Conservation (phyloP, 768 basidiomycete species). For the Chiua virens region DNA sequence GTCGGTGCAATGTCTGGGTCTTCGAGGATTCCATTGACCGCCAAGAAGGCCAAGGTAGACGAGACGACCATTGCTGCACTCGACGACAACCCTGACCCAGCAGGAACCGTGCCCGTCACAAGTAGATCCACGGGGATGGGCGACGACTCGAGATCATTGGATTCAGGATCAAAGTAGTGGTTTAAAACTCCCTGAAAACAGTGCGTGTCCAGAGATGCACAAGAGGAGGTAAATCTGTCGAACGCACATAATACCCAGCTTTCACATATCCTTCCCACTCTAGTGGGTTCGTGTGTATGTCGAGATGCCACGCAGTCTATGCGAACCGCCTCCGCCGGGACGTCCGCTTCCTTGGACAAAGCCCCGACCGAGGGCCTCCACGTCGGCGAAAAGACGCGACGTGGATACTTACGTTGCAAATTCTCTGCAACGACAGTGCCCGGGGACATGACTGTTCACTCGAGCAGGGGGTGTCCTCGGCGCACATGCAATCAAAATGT, state of each 20-base stretch:
- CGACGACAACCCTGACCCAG: slow-evolving; percentile 84
- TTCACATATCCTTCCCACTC: slow-evolving; percentile 90
- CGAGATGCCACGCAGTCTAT: slow-evolving; percentile 67
- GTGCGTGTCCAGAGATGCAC: not conserved
- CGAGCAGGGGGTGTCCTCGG: slow-evolving; percentile 31
- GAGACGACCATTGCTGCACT: slow-evolving; percentile 92
- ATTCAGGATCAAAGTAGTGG: slow-evolving; percentile 46
- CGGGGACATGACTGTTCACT: slow-evolving; percentile 34
- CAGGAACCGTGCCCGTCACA: slow-evolving; percentile 79
- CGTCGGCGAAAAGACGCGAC: slow-evolving; percentile 58
- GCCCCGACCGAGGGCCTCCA: slow-evolving; percentile 26
- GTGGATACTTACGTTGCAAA: slow-evolving; percentile 56
- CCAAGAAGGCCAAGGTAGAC: slow-evolving; percentile 77
- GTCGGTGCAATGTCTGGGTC: slow-evolving; percentile 26
- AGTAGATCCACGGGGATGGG: slow-evolving; percentile 72
- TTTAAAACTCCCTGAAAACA: slow-evolving; percentile 61
- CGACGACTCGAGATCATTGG: slow-evolving; percentile 9
- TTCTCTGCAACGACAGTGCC: slow-evolving; percentile 66
- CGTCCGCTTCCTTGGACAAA: slow-evolving; percentile 31
- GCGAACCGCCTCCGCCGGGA: slow-evolving; percentile 34
- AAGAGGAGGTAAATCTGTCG: too few relatives aligned
- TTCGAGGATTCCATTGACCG: slow-evolving; percentile 67
- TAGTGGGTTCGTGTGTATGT: slow-evolving; percentile 61
- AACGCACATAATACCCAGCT: slow-evolving; percentile 75
- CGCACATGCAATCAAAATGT: slow-evolving; percentile 77